Percentiles rank a stretch among this genome's conserved stretches.
Evolutionary conservation across 2,329 filamentous ascomycete genomes (phyloP).

Genomic region (Fonsecaea pedrosoi): DNA sequence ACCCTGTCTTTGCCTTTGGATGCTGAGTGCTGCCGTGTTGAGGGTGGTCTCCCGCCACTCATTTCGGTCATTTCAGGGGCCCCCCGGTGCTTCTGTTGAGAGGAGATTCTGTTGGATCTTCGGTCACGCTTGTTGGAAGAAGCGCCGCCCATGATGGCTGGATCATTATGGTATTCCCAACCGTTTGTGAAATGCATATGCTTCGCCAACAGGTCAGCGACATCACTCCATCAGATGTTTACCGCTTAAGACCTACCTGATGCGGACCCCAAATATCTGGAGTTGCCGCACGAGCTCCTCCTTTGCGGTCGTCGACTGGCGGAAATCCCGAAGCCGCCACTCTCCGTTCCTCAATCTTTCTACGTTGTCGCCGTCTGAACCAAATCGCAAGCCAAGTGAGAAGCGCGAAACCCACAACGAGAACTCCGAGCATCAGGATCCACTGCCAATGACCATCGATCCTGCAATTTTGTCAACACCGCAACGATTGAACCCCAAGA

Average conservation of each 20-base stretch:
- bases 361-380: constrained; percentile 75
- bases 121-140: constrained; percentile 19
- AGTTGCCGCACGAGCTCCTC: constrained; percentile 39
- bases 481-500: neutral
- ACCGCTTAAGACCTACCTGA: constrained; percentile 36
- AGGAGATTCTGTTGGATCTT: constrained; percentile 24
- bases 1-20: constrained; percentile 33
- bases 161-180: constrained; percentile 33
- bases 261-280: constrained; percentile 47
- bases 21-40: constrained; percentile 23
- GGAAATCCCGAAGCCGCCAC: constrained; percentile 39
- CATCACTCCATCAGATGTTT: neutral
- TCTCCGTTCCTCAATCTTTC: constrained; percentile 65
- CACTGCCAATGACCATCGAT: constrained; percentile 75
- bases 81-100: constrained; percentile 15
- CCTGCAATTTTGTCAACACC: constrained; percentile 56
- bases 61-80: constrained; percentile 23
- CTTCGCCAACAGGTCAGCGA: constrained; percentile 21
- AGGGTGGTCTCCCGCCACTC: constrained; percentile 11
- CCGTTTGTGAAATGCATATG: constrained; percentile 40
- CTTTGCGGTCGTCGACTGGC: constrained; percentile 43
- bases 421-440: constrained; percentile 79
- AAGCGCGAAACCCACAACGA: constrained; percentile 71
- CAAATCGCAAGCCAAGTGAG: constrained; percentile 73
- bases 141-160: constrained; percentile 14